Evolutionary conservation across 148 eudicot species (phyloP).

Genomic region (Chenopodium formosanum): DNA sequence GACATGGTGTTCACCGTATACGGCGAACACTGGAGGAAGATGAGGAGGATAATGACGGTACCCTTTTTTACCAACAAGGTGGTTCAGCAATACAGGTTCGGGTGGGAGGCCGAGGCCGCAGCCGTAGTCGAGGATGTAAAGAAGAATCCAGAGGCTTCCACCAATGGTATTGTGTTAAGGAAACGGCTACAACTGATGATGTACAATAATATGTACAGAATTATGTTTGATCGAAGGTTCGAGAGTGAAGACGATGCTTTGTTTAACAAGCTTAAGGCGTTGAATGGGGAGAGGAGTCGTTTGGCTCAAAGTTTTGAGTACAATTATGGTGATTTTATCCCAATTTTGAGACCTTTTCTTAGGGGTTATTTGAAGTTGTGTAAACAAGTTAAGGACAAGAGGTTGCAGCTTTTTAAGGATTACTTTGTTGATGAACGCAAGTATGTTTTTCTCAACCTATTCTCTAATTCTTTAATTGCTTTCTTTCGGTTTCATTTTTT

Average conservation of each 20-base stretch:
- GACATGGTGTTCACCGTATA: conserved; percentile 84
- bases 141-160: conserved; percentile 48
- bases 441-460: conserved; percentile 33
- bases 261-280: conserved; percentile 60
- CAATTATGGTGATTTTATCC: conserved; percentile 84
- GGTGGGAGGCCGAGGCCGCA: conserved; percentile 78
- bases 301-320: conserved; percentile 87
- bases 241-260: conserved; percentile 66
- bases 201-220: conserved; percentile 78
- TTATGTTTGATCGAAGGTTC: conserved; percentile 72
- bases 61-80: conserved; percentile 85
- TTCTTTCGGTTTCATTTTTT: not conserved
- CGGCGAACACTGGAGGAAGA: conserved; percentile 88
- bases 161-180: conserved; percentile 56
- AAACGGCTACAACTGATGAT: conserved; percentile 64
- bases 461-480: too few relatives aligned
- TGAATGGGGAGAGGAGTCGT: conserved; percentile 82
- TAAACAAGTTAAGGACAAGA: conserved; percentile 58
- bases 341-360: conserved; percentile 73
- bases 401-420: conserved; percentile 76
- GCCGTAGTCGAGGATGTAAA: conserved; percentile 65
- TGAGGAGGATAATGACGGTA: conserved; percentile 83
- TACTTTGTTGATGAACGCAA: conserved; percentile 74
- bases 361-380: conserved; percentile 70
- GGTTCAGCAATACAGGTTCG: conserved; percentile 61